Percentiles rank a stretch among this genome's conserved stretches.
phyloP scores from a whole-genome alignment of 495 filamentous ascomycete species.

The Penicillium manginii region DNA sequence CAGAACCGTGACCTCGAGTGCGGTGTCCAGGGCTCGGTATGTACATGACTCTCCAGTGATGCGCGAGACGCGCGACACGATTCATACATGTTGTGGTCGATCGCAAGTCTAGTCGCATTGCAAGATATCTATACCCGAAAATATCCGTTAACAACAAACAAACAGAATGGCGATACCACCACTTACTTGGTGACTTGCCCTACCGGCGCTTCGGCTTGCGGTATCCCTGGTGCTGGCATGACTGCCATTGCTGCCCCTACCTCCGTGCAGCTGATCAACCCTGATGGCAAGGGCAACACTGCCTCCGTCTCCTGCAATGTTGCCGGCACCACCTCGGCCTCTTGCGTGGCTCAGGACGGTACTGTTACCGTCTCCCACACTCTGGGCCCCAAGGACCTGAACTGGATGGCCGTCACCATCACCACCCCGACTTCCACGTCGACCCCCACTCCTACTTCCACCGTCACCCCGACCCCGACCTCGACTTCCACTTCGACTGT shows the following conservation, averaged over 20 bases:
- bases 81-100: background rate
- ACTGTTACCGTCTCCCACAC: slow-evolving; percentile 29
- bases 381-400: slow-evolving; percentile 23
- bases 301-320: slow-evolving; percentile 36
- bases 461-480: slow-evolving; percentile 15
- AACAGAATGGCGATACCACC: slow-evolving; percentile 29
- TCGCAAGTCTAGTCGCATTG: background rate
- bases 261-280: slow-evolving; percentile 24
- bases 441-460: slow-evolving; percentile 23
- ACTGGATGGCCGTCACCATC: slow-evolving; percentile 37
- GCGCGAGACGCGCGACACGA: background rate
- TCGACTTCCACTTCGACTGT: slow-evolving; percentile 13
- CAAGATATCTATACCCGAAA: slow-evolving; percentile 6
- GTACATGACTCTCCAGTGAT: background rate
- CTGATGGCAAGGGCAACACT: slow-evolving; percentile 20
- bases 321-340: slow-evolving; percentile 36
- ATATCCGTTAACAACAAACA: slow-evolving; percentile 5
- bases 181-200: slow-evolving; percentile 36
- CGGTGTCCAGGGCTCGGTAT: slow-evolving; percentile 32
- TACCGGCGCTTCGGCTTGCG: slow-evolving; percentile 22
- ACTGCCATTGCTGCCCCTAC: slow-evolving; percentile 32
- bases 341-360: slow-evolving; percentile 30
- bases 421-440: slow-evolving; percentile 31
- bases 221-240: slow-evolving; percentile 30
- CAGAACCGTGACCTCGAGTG: slow-evolving; percentile 27